These are phyloP conservation scores for Globisporangium sylvaticum DNA, from an alignment of 352 stramenopile species.

Conservation along the genomic window DNA sequence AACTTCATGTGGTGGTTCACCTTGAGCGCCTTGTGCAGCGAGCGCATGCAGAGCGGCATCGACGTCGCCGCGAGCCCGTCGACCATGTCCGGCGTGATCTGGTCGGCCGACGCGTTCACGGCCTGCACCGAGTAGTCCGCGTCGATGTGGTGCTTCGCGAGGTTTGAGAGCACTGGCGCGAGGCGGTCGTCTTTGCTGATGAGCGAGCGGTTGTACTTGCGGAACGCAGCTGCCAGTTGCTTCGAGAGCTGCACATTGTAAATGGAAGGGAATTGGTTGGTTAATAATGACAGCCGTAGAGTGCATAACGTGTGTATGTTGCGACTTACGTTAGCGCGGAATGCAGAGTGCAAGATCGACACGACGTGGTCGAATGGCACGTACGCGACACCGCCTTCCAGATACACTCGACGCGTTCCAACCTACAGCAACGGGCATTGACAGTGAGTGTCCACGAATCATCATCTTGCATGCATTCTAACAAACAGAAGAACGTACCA, in stretches of 20 bases:
- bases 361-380: constrained; percentile 94
- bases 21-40: constrained; percentile 92
- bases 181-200: constrained; percentile 92
- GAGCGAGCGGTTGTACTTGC: constrained; percentile 86
- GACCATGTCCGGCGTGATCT: constrained; percentile 91
- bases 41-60: constrained; percentile 98
- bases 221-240: constrained; percentile 84
- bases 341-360: constrained; percentile 91
- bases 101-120: constrained; percentile 30
- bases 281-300: neutral
- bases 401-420: constrained; percentile 88
- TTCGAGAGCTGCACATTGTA: constrained; percentile 73
- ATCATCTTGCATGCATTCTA: neutral
- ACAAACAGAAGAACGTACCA: constrained; percentile 51
- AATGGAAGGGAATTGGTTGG: constrained; percentile 8
- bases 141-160: constrained; percentile 96
- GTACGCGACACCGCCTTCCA: constrained; percentile 93
- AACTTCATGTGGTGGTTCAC: constrained; percentile 97
- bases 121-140: constrained; percentile 70
- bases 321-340: constrained; percentile 78
- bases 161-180: constrained; percentile 91
- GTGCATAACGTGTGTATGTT: neutral
- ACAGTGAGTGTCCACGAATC: neutral
- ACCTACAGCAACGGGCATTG: constrained; percentile 23
- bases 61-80: constrained; percentile 80